Evolutionary conservation across 495 filamentous ascomycete genomes (phyloP).

Genomic region (Penicillium mononematosum): DNA sequence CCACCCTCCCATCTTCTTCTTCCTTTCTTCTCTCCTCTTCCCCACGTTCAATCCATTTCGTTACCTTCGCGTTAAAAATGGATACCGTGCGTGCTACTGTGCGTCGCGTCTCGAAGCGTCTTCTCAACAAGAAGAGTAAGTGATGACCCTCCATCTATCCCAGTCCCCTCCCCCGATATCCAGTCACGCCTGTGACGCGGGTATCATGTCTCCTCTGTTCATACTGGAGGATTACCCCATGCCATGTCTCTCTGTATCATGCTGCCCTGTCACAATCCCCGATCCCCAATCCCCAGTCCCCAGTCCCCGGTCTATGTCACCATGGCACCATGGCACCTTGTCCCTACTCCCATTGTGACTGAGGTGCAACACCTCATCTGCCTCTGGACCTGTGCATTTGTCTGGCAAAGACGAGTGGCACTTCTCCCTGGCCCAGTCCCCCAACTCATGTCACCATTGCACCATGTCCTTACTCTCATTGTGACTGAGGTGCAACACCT

Average conservation of each 20-base stretch:
- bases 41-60: background rate
- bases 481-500: background rate
- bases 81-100: background rate
- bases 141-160: background rate
- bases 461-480: background rate
- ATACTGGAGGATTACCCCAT: background rate
- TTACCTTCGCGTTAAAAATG: background rate
- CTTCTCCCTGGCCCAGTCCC: too few species aligned
- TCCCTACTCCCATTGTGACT: background rate
- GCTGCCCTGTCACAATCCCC: too few species aligned
- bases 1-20: background rate
- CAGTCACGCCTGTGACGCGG: background rate
- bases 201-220: background rate
- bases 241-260: background rate
- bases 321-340: background rate
- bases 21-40: constrained; percentile 6
- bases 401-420: background rate
- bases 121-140: constrained; percentile 6
- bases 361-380: background rate
- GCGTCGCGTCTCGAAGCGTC: constrained; percentile 6
- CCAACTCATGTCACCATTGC: background rate
- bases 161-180: background rate
- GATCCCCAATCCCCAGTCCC: background rate
- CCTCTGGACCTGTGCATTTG: background rate
- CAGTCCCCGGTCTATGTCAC: too few species aligned